Evolutionary conservation across 768 basidiomycete genomes (phyloP).

Genomic region (Rhodotorula taiwanensis): DNA sequence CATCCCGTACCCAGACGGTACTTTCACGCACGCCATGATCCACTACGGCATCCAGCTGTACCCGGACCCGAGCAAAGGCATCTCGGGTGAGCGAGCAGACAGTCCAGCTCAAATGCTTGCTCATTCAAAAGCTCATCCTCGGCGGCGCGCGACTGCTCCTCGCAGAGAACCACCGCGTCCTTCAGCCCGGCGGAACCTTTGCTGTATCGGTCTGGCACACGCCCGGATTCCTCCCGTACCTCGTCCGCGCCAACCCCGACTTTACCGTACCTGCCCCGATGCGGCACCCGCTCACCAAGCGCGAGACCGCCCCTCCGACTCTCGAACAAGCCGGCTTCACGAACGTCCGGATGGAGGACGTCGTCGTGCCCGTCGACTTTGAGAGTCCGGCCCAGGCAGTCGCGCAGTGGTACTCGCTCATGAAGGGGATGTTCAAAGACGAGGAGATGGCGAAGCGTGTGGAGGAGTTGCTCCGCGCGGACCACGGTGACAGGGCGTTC

Average conservation of each 20-base stretch:
- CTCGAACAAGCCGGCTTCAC: not conserved
- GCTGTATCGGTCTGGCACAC: not conserved
- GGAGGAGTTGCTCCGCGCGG: not conserved
- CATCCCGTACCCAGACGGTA: not conserved
- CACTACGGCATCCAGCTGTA: constrained; percentile 8
- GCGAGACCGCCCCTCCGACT: not conserved
- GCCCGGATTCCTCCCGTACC: not conserved
- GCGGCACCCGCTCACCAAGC: not conserved
- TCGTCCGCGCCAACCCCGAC: not conserved
- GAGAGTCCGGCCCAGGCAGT: not conserved
- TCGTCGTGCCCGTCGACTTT: not conserved
- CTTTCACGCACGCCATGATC: not conserved
- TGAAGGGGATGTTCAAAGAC: not conserved
- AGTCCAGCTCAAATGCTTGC: too few relatives aligned
- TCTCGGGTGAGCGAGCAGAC: not conserved
- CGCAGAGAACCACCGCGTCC: constrained; percentile 4
- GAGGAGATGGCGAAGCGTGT: not conserved
- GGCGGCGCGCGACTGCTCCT: too few relatives aligned
- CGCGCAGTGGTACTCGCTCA: too few relatives aligned
- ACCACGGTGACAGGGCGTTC: not conserved
- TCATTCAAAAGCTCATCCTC: too few relatives aligned
- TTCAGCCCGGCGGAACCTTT: not conserved
- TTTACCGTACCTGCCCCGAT: not conserved
- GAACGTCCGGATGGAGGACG: not conserved
- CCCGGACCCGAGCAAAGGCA: not conserved